These are phyloP conservation scores for Solanum paucissectum DNA, from an alignment of 257 asterid genomes.

Conservation along the genomic window DNA sequence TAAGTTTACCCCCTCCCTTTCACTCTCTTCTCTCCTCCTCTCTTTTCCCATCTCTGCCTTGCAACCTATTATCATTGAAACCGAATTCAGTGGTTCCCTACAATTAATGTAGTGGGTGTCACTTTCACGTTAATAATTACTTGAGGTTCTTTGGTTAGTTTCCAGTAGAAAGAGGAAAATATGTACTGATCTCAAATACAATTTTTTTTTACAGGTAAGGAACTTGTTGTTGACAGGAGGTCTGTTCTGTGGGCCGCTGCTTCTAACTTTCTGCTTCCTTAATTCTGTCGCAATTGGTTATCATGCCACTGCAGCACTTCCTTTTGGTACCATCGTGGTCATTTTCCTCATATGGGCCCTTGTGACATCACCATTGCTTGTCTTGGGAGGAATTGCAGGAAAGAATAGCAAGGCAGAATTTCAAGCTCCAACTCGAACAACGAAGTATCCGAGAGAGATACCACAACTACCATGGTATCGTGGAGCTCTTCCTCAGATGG, in stretches of 20 bases:
- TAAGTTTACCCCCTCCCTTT: too few species aligned
- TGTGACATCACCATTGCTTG: conserved; percentile 23
- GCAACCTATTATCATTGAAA: neutral
- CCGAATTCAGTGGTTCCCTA: neutral
- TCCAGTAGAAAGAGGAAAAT: neutral
- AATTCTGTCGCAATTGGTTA: conserved; percentile 21
- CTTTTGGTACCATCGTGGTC: conserved; percentile 19
- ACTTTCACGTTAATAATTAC: neutral
- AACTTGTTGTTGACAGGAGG: conserved; percentile 18
- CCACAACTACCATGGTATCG: conserved; percentile 26
- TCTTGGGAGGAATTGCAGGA: conserved; percentile 25
- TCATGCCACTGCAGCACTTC: conserved; percentile 24
- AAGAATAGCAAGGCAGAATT: conserved; percentile 19
- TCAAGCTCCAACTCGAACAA: conserved; percentile 24
- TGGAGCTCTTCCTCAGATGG: conserved; percentile 23
- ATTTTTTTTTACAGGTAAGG: conserved; percentile 9
- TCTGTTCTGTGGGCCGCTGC: conserved; percentile 19
- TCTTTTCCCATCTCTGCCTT: neutral
- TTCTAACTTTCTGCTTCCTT: conserved; percentile 20
- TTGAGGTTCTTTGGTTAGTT: neutral
- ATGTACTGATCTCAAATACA: neutral
- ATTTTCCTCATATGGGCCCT: conserved; percentile 25
- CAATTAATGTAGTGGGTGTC: neutral
- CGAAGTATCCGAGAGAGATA: conserved; percentile 23
- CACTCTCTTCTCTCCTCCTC: neutral